Base-by-base conservation (phyloP, 768 basidiomycete species). In the Xanthoconium stramineum region DNA sequence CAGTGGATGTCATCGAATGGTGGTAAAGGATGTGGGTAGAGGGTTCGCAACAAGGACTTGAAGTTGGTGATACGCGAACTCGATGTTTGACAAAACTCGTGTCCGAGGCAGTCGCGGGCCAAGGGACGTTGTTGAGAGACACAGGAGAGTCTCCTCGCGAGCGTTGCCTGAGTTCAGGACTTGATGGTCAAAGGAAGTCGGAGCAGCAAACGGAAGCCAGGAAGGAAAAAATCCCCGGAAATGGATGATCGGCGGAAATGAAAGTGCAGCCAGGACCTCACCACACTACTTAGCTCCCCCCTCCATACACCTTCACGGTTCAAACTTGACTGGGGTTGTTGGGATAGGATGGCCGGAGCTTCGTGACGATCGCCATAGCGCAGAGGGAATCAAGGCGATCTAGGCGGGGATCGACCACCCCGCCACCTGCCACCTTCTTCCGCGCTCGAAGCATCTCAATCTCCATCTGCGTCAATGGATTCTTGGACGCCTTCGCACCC, bases 361-460 rank as follows among this genome's bases (percentile, higher is more conserved):
- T 47, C 33, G 36, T 40, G 33, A 39, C 36, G 8, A 53, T 53
- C 14, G 37, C 49, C 38, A 52, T 28, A 2, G 24, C 37, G 42
- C 30, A 3, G 8, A 55, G 50, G 6, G 49, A 47, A 9, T 28
- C 20, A 29, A 59, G 36, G 24, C 37, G 33, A 12, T 50, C 39
- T 13, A 52, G n/a, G 39, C 15, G 11, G 46, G 42, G 14, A 43
- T 49, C 30, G 47, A 47, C 44, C 29, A 45, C 13, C 17, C 47
- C 24, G 32, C 42, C n/a, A n/a, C 44, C 38, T 0, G 42, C 57
- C 24, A 47, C 59, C 36, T 47, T 57, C 51, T 32, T 61, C 49
- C 4, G 53, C 10, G 46, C 29, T n/a, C 56, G 29, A 0, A 50
- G 50, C n/a, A 60, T 39, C 42, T 60, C 49, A 13, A 65, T 54